Evolutionary conservation across 148 eudicot species (phyloP).

Genomic region (Limonium bicolor): DNA sequence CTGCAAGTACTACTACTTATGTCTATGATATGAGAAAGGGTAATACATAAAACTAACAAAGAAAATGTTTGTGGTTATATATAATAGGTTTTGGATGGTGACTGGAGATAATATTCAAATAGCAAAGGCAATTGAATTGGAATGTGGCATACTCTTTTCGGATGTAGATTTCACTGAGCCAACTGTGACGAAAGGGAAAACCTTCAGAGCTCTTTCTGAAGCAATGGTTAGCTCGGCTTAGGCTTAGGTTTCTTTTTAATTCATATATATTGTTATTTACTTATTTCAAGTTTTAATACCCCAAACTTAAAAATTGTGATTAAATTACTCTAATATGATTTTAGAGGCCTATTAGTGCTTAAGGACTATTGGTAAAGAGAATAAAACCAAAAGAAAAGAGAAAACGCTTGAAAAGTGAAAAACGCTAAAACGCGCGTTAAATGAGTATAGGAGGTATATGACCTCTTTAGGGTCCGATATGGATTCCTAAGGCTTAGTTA

Average conservation of each 20-base stretch:
- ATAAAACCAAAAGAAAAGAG: no score
- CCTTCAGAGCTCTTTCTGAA: conserved; percentile 63
- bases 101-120: conserved; percentile 94
- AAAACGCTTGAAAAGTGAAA: no score
- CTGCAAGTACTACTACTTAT: conserved; percentile 8
- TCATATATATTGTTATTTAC: not conserved
- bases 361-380: no score
- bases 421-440: no score
- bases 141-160: conserved; percentile 70
- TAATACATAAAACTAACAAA: not conserved
- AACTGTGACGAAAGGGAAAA: conserved; percentile 55
- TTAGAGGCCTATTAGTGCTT: no score
- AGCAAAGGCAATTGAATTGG: conserved; percentile 82
- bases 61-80: not conserved
- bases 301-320: no score
- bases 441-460: no score
- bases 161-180: conserved; percentile 40
- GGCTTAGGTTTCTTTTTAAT: not conserved
- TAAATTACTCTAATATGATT: no score
- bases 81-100: conserved; percentile 91
- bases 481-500: no score
- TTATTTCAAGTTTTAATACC: no score
- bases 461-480: no score
- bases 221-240: conserved; percentile 15
- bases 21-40: not conserved